phyloP scores from a whole-genome alignment of 352 stramenopile genomes.

The Globisporangium acanthophoron region DNA sequence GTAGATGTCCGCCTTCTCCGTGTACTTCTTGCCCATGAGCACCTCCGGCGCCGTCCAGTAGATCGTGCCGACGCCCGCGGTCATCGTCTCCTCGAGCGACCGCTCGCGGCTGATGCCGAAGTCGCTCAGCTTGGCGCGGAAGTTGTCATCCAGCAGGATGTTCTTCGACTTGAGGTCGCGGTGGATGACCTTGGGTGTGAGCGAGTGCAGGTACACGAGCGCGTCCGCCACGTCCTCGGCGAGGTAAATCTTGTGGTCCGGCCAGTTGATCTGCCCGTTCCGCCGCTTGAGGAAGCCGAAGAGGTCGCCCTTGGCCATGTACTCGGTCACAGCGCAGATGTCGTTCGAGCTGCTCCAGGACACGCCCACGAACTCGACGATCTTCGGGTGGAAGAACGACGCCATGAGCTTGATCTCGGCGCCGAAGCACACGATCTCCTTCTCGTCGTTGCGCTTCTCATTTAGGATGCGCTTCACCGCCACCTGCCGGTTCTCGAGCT shows the following conservation, averaged over 20 bases:
- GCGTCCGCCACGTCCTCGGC: conserved; percentile 68
- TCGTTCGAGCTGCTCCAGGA: conserved; percentile 68
- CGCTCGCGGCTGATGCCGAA: conserved; percentile 78
- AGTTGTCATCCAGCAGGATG: conserved; percentile 59
- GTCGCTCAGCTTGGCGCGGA: conserved; percentile 64
- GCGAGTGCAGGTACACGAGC: conserved; percentile 65
- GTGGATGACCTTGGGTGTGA: conserved; percentile 77
- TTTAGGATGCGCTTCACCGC: conserved; percentile 78
- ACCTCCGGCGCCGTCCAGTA: conserved; percentile 83
- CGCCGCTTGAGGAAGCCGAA: conserved; percentile 68
- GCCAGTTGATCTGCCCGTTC: conserved; percentile 64
- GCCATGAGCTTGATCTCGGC: conserved; percentile 87
- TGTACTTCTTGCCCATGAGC: conserved; percentile 81
- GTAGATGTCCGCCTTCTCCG: conserved; percentile 80
- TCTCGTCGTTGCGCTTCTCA: conserved; percentile 78
- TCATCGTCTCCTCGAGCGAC: conserved; percentile 80
- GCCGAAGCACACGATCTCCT: conserved; percentile 81
- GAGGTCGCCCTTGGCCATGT: conserved; percentile 76
- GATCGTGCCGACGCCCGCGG: conserved; percentile 72
- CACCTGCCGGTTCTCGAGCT: conserved; percentile 73
- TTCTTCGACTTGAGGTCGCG: conserved; percentile 79
- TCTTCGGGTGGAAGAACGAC: conserved; percentile 74
- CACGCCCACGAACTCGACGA: conserved; percentile 77
- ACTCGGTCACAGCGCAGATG: conserved; percentile 75
- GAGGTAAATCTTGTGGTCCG: conserved; percentile 67